These are phyloP conservation scores for Capsicum chinense DNA, from an alignment of 257 asterid genomes.

Conservation along the genomic window DNA sequence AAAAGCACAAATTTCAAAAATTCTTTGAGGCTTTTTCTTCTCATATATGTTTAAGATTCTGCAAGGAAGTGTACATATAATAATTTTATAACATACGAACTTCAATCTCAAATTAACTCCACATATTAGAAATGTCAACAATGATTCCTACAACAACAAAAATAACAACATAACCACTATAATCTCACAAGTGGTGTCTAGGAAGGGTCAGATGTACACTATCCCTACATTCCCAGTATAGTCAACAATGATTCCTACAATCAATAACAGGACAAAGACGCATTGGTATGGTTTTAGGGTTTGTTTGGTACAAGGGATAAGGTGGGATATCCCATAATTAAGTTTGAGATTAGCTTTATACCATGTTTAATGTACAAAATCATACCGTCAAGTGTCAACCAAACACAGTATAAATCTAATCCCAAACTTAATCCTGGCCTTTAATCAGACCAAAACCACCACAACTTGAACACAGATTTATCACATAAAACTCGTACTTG, in stretches of 20 bases:
- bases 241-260: background rate
- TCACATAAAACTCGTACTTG: background rate
- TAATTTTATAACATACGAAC: background rate
- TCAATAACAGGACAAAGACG: background rate
- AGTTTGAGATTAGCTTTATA: too few species aligned
- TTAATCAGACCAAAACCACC: background rate
- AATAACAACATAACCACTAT: background rate
- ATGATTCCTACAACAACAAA: background rate
- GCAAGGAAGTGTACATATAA: background rate
- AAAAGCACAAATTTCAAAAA: background rate
- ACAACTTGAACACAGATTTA: background rate
- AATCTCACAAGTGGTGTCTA: too few species aligned
- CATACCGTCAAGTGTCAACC: too few species aligned
- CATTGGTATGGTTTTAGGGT: background rate
- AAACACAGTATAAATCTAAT: too few species aligned
- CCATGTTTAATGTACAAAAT: too few species aligned
- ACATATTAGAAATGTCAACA: background rate
- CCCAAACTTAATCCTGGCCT: background rate
- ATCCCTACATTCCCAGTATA: too few species aligned
- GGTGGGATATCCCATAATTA: too few species aligned
- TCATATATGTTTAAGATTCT: background rate
- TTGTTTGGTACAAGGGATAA: too few species aligned
- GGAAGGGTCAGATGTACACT: too few species aligned
- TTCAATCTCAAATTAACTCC: background rate
- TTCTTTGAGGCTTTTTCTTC: background rate